A percentile compares a stretch with the other conserved stretches of the same genome.
Conservation (phyloP, 176 grass and related monocot species). For the Cenchrus purpureus region DNA sequence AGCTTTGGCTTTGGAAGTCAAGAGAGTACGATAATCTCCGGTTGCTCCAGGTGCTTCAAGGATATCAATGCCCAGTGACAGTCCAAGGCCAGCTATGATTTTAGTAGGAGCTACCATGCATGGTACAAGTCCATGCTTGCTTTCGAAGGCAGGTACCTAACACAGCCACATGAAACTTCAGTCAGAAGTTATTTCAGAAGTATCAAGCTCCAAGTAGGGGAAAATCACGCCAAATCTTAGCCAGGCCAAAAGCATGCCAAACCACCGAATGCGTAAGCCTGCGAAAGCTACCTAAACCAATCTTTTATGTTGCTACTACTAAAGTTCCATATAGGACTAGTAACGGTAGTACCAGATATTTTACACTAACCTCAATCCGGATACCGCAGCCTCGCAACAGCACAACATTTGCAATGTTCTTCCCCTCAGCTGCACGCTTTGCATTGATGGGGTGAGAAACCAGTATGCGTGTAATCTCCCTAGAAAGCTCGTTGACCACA, state of each 20-base stretch:
- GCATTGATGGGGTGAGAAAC: slow-evolving; percentile 80
- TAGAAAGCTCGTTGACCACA: slow-evolving; percentile 90
- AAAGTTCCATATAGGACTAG: neutral
- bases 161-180: slow-evolving; percentile 36
- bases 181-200: neutral
- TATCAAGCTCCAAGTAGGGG: neutral
- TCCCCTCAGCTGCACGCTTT: slow-evolving; percentile 69
- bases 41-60: slow-evolving; percentile 97
- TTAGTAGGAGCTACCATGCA: slow-evolving; percentile 99
- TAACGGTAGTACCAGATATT: slow-evolving; percentile 9
- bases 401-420: slow-evolving; percentile 89
- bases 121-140: slow-evolving; percentile 73
- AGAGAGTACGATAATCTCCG: slow-evolving; percentile 87
- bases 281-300: neutral
- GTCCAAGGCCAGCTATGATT: slow-evolving; percentile 90
- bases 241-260: slow-evolving; percentile 12
- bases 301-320: neutral
- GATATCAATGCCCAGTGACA: slow-evolving; percentile 92
- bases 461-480: slow-evolving; percentile 79
- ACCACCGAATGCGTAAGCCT: neutral
- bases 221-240: slow-evolving; percentile 1
- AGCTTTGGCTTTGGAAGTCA: slow-evolving; percentile 94
- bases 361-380: slow-evolving; percentile 84
- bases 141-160: slow-evolving; percentile 81
- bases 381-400: slow-evolving; percentile 90